Evolutionary conservation across 2,329 filamentous ascomycete species (phyloP), one percentile per base, ranked within the genome.

Genomic region (Talaromyces rugulosus): DNA sequence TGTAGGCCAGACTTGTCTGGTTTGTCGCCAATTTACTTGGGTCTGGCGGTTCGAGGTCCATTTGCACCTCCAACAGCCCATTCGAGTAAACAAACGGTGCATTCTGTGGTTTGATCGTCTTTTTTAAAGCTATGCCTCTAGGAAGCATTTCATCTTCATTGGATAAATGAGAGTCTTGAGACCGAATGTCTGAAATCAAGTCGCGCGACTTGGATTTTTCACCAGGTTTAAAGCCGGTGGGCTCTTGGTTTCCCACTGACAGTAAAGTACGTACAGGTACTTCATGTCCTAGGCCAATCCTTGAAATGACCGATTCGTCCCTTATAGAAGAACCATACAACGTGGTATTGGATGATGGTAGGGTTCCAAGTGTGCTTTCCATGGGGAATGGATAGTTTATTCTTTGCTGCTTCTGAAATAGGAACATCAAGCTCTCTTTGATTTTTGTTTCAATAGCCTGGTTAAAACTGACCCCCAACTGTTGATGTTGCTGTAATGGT

Each of bases 281-380:
- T 36, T 6, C 5, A 59, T 33, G 31, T 59, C 2, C 28, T 52
- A 2, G 28, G 36, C 30, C n/a, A 30, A 40, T 6, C 30, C n/a
- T 14, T n/a, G 33, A 23, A 18, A 12, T 12, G n/a, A 47, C 42
- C 8, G 42, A 47, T 1, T 8, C 40, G 28, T 18, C 14, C 52
- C 28, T 52, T 16, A 28, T 42, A 42, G n/a, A 18, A 30, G 40
- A 53, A 42, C 23, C 36, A 31, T 16, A 18, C 14, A 59, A 52
- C 31, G 66, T 66, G 34, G 62, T 65, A 18, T 33, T 31, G 2
- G 65, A 68, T 52, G 55, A 27, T 31, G 63, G 57, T 44, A 68
- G 58, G 12, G 62, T 66, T 23, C 64, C 51, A 34, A 68, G 56
- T 14, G 61, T 69, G 36, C 66, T 69, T 65, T 69, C 66, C 53